phyloP scores from a whole-genome alignment of 331 rosid genomes.

The Rhamnella rubrinervis region DNA sequence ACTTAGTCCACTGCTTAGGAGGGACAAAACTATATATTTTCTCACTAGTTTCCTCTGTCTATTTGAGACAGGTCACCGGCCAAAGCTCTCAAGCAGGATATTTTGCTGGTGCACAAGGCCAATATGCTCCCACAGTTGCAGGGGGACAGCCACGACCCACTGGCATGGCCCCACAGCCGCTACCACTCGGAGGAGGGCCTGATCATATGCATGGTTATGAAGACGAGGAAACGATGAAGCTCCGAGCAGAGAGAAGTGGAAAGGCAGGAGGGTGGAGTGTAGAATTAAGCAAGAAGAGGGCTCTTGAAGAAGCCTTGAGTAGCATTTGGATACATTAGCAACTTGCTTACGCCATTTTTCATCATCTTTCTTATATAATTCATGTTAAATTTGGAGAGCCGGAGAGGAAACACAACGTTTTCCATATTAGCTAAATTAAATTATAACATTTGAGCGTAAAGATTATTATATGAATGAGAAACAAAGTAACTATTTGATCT shows the following conservation, averaged over 20 bases:
- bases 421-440: no score
- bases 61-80: constrained; percentile 41
- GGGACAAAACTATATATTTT: background rate
- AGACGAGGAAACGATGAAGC: constrained; percentile 53
- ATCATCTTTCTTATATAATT: background rate
- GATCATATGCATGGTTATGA: constrained; percentile 63
- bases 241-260: constrained; percentile 67
- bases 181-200: constrained; percentile 64
- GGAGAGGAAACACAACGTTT: no score
- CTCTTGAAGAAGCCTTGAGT: constrained; percentile 87
- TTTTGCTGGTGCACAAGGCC: constrained; percentile 60
- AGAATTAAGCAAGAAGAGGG: constrained; percentile 73
- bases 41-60: background rate
- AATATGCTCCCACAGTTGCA: constrained; percentile 77
- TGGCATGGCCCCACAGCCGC: constrained; percentile 74
- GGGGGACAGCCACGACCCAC: constrained; percentile 90
- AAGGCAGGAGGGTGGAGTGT: constrained; percentile 87
- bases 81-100: constrained; percentile 64
- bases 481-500: no score
- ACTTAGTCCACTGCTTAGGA: background rate
- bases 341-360: background rate
- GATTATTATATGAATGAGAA: no score
- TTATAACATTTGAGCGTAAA: no score
- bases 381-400: background rate
- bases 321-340: constrained; percentile 72